These are phyloP conservation scores for Hypoxylon sp. DNA, from an alignment of 2,329 filamentous ascomycete species.

Conservation along the genomic window DNA sequence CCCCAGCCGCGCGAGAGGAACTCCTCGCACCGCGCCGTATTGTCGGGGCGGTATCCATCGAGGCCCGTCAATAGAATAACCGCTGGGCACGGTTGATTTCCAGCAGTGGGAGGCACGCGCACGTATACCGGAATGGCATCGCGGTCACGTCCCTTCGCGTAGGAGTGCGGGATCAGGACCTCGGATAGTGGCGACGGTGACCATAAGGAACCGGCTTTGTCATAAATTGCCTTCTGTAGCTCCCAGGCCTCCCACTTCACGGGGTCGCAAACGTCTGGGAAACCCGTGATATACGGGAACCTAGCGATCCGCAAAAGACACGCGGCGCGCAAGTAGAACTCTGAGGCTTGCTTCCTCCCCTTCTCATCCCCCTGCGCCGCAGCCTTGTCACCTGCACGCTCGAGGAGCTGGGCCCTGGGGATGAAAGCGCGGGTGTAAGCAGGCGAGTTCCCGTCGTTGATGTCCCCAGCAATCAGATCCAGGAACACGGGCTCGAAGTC, in stretches of 20 bases:
- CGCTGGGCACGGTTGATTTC: slow-evolving; percentile 54
- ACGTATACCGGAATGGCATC: slow-evolving; percentile 73
- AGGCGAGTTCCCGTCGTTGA: slow-evolving; percentile 74
- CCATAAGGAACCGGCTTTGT: slow-evolving; percentile 68
- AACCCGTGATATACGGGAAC: slow-evolving; percentile 69
- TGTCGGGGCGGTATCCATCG: slow-evolving; percentile 73
- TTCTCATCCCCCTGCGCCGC: slow-evolving; percentile 61
- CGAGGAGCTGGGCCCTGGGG: slow-evolving; percentile 69
- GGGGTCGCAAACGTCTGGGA: slow-evolving; percentile 55
- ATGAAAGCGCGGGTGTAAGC: slow-evolving; percentile 75
- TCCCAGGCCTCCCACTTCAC: slow-evolving; percentile 73
- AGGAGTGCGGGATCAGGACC: slow-evolving; percentile 69
- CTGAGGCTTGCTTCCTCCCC: slow-evolving; percentile 65
- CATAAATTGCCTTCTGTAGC: slow-evolving; percentile 72
- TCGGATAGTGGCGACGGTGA: slow-evolving; percentile 69
- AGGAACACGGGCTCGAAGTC: slow-evolving; percentile 79
- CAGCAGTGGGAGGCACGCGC: slow-evolving; percentile 63
- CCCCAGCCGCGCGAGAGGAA: slow-evolving; percentile 74
- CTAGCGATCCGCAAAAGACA: slow-evolving; percentile 79
- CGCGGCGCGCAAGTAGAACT: slow-evolving; percentile 76
- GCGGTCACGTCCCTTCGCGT: slow-evolving; percentile 64
- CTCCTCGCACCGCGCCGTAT: slow-evolving; percentile 70
- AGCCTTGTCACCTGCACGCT: slow-evolving; percentile 63
- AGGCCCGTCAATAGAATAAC: slow-evolving; percentile 72
- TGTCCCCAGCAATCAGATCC: slow-evolving; percentile 69